These are phyloP conservation scores for Kalmusia sp. DNA, from an alignment of 2,329 filamentous ascomycete species.

Conservation along the genomic window DNA sequence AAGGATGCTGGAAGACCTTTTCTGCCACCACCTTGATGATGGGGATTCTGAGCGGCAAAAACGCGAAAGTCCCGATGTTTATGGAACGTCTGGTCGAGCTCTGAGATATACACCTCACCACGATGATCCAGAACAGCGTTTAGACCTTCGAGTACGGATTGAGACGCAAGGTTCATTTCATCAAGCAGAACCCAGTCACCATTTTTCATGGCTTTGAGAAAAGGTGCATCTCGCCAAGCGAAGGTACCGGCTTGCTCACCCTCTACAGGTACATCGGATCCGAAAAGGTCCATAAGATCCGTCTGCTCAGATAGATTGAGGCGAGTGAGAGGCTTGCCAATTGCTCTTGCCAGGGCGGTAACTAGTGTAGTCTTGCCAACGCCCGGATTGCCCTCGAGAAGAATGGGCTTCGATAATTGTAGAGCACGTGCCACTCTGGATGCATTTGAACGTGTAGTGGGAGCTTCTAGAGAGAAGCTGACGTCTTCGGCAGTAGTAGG, in stretches of 20 bases:
- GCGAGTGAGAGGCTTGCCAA: slow-evolving; percentile 82
- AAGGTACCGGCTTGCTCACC: slow-evolving; percentile 91
- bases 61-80: slow-evolving; percentile 90
- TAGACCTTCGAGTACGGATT: slow-evolving; percentile 93
- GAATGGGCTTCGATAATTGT: slow-evolving; percentile 86
- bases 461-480: slow-evolving; percentile 82
- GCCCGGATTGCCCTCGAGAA: slow-evolving; percentile 96
- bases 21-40: slow-evolving; percentile 93
- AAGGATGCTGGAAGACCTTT: slow-evolving; percentile 96
- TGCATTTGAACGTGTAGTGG: slow-evolving; percentile 87
- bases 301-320: slow-evolving; percentile 99
- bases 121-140: slow-evolving; percentile 97
- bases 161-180: slow-evolving; percentile 98
- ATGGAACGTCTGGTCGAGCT: slow-evolving; percentile 92
- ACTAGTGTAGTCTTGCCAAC: slow-evolving; percentile 97
- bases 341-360: slow-evolving; percentile 79
- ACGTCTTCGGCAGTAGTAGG: slow-evolving; percentile 59
- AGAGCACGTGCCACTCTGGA: slow-evolving; percentile 91
- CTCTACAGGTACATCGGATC: slow-evolving; percentile 93
- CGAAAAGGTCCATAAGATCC: slow-evolving; percentile 96
- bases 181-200: slow-evolving; percentile 97
- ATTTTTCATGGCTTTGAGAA: slow-evolving; percentile 93
- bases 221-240: slow-evolving; percentile 93
- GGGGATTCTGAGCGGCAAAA: slow-evolving; percentile 96
- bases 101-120: slow-evolving; percentile 93